phyloP scores from a whole-genome alignment of 495 filamentous ascomycete species.

The Talaromyces proteolyticus region DNA sequence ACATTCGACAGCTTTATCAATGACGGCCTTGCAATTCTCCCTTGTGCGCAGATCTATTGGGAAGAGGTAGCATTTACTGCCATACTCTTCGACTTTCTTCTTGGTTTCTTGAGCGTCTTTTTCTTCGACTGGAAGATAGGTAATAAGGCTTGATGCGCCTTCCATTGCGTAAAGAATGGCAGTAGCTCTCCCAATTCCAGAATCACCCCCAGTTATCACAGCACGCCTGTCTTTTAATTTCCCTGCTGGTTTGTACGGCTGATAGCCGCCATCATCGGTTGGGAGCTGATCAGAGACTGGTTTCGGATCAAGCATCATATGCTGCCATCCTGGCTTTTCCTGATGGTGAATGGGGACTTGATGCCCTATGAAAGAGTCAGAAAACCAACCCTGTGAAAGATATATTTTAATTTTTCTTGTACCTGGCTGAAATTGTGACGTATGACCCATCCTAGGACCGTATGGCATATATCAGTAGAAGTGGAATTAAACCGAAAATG shows the following conservation, averaged over 20 bases:
- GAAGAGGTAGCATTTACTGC: constrained; percentile 54
- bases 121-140: constrained; percentile 72
- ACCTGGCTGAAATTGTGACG: constrained; percentile 6
- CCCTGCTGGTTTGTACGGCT: constrained; percentile 71
- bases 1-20: constrained; percentile 56
- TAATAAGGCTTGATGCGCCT: constrained; percentile 69
- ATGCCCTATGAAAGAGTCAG: constrained; percentile 46
- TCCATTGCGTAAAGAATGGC: constrained; percentile 81
- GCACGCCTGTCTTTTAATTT: constrained; percentile 72
- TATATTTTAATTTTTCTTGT: not conserved
- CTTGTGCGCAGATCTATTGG: constrained; percentile 55
- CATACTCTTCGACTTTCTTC: constrained; percentile 57
- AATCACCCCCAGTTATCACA: constrained; percentile 79
- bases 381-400: not conserved
- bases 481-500: not conserved
- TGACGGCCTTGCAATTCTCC: constrained; percentile 63
- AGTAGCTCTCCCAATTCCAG: constrained; percentile 73
- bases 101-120: constrained; percentile 72
- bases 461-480: too few relatives aligned
- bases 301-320: constrained; percentile 54
- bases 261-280: constrained; percentile 61
- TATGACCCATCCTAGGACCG: constrained; percentile 1
- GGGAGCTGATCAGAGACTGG: constrained; percentile 64
- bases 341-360: constrained; percentile 63
- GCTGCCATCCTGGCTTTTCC: constrained; percentile 61